These are phyloP conservation scores for Theobroma grandiflorum DNA, from an alignment of 441 rosid genomes.

Conservation along the genomic window DNA sequence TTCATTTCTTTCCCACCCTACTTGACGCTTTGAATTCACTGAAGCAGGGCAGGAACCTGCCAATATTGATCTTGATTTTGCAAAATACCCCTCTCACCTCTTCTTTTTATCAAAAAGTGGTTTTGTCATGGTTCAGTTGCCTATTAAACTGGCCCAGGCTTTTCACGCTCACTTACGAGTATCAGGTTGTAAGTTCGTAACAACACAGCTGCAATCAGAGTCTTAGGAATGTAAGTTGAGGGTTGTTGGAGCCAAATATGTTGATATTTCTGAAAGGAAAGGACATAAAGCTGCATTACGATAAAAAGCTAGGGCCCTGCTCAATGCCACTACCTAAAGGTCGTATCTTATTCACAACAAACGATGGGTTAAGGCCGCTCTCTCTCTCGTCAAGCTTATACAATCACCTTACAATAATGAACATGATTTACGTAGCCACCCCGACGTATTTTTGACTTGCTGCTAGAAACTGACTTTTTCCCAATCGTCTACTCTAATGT, in stretches of 20 bases:
- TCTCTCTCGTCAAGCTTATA: neutral
- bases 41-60: constrained; percentile 20
- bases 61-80: neutral
- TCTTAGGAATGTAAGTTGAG: neutral
- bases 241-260: neutral
- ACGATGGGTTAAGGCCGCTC: neutral
- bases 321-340: constrained; percentile 1
- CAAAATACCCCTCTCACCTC: neutral
- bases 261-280: constrained; percentile 8
- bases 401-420: neutral
- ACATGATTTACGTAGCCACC: neutral
- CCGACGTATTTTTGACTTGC: neutral
- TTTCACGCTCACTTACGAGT: too few species aligned
- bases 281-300: constrained; percentile 21
- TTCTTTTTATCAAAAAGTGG: neutral
- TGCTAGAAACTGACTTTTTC: neutral
- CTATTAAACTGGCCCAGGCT: neutral
- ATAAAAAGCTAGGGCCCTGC: constrained; percentile 10
- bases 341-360: constrained; percentile 11
- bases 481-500: neutral
- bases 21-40: neutral
- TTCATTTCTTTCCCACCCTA: neutral
- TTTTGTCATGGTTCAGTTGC: neutral
- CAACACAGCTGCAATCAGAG: neutral
- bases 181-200: too few species aligned